These are phyloP conservation scores for Lactifluus hygrophoroides DNA, from an alignment of 768 basidiomycete species.

Conservation along the genomic window DNA sequence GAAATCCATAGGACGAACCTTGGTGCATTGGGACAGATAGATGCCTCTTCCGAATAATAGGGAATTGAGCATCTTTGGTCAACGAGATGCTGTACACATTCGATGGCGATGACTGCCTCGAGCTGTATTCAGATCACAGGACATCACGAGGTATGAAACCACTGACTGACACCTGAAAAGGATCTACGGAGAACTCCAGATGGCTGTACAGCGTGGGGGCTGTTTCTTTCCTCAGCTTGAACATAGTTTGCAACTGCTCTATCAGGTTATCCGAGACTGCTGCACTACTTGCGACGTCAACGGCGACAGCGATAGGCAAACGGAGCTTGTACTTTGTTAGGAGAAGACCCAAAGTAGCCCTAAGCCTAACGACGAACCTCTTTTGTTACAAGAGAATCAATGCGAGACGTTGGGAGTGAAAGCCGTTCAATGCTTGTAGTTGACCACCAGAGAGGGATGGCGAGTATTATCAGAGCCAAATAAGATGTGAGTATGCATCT, in stretches of 20 bases:
- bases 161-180: constrained; percentile 15
- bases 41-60: constrained; percentile 8
- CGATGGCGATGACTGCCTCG: background rate
- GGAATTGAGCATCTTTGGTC: background rate
- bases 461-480: constrained; percentile 67
- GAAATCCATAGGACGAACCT: constrained; percentile 2
- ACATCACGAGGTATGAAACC: constrained; percentile 5
- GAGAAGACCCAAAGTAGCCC: background rate
- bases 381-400: constrained; percentile 8
- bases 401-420: constrained; percentile 42
- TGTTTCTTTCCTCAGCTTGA: constrained; percentile 8
- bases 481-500: constrained; percentile 64
- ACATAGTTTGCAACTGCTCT: background rate
- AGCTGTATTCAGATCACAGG: constrained; percentile 5
- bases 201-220: constrained; percentile 6
- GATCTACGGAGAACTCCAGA: constrained; percentile 8
- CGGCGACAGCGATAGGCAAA: constrained; percentile 12
- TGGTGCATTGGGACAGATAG: constrained; percentile 15
- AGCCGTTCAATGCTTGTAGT: constrained; percentile 85
- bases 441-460: constrained; percentile 88
- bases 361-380: constrained; percentile 7
- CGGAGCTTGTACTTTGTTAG: constrained; percentile 10
- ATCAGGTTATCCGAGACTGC: background rate
- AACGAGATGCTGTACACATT: constrained; percentile 12
- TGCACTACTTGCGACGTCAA: background rate